Base-by-base conservation (phyloP, 441 rosid genomes). In the Manihot esculenta region DNA sequence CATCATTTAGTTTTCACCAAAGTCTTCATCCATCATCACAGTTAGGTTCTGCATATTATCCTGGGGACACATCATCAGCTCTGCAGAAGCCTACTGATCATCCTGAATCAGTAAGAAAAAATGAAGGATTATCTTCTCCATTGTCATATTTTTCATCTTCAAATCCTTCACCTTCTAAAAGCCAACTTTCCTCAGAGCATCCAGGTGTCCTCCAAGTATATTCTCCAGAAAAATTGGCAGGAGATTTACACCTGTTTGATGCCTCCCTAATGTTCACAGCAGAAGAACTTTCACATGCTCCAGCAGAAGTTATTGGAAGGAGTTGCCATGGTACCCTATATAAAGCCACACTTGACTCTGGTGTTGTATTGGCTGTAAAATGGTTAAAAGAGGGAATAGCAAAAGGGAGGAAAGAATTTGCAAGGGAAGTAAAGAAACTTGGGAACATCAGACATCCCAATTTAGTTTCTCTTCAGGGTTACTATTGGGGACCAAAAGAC, bases 401-500 rank as follows among this genome's bases (percentile, higher is more conserved):
- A 26, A 77, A 77, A 66, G 79, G 71, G 27, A 67, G 70, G 45
- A 81, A 81, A 64, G 84, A 81, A 65, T 78, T 81, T 26, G 75
- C 81, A 0, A 81, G 74, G 68, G 81, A 81, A 69, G 74, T 77
- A 17, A 72, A 72, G 73, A 81, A 75, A 70, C 74, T 81, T 7
- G 75, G 79, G 48, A 64, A 26, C 64, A 75, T 78, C 77, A 66
- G 75, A 53, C 84, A 89, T 79, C 95, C 95, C 38, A 90, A 91
- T 81, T 84, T 94, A 72, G 90, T 91, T 74, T 88, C 95, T 60
- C 76, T 91, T 68, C 89, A 59, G 30, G 97, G 95, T 72, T 94
- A 86, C 78, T 94, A 91, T 74, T 91, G 97, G 87, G 95, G 97
- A 5, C 90, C 95, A 18, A 84, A 76, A 74, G 97, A 90, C 76